Percentiles rank a stretch among this genome's conserved stretches.
Evolutionary conservation across 371 early-diverging fungal genomes (phyloP).

Genomic region (Mortierella sp.): DNA sequence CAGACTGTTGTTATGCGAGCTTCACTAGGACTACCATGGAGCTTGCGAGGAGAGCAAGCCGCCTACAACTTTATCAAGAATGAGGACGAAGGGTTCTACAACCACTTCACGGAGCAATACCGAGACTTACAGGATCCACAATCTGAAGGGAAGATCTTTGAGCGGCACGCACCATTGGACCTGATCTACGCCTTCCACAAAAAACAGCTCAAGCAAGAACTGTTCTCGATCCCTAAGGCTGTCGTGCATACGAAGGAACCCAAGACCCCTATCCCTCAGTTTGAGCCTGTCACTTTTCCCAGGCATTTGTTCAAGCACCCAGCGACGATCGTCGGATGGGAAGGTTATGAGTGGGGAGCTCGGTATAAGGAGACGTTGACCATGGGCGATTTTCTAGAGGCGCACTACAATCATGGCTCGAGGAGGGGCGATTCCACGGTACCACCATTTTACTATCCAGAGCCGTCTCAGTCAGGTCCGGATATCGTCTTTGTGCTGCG

Average conservation of each 20-base stretch:
- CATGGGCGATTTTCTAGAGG: slow-evolving; percentile 43
- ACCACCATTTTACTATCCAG: slow-evolving; percentile 45
- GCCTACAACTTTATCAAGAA: slow-evolving; percentile 46
- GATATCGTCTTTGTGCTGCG: slow-evolving; percentile 44
- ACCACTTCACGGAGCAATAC: slow-evolving; percentile 32
- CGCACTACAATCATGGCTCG: slow-evolving; percentile 35
- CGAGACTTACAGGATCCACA: slow-evolving; percentile 42
- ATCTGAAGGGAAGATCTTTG: slow-evolving; percentile 39
- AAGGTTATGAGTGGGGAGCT: slow-evolving; percentile 35
- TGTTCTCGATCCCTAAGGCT: slow-evolving; percentile 44
- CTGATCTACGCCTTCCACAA: slow-evolving; percentile 41
- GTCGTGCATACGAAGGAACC: slow-evolving; percentile 15
- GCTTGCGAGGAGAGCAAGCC: slow-evolving; percentile 45
- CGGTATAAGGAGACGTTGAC: slow-evolving; percentile 17
- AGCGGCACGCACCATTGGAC: slow-evolving; percentile 37
- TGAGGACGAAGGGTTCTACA: slow-evolving; percentile 35
- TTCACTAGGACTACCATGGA: slow-evolving; percentile 50
- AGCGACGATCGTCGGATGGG: slow-evolving; percentile 47
- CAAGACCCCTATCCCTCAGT: slow-evolving; percentile 28
- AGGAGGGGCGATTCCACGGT: slow-evolving; percentile 18
- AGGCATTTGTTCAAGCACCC: slow-evolving; percentile 29
- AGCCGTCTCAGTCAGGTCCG: slow-evolving; percentile 25
- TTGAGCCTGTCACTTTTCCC: slow-evolving; percentile 45
- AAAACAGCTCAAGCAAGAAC: slow-evolving; percentile 35
- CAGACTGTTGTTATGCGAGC: slow-evolving; percentile 39